phyloP scores from a whole-genome alignment of 2,329 filamentous ascomycete species.

The Pseudocercospora pini-densiflorae region DNA sequence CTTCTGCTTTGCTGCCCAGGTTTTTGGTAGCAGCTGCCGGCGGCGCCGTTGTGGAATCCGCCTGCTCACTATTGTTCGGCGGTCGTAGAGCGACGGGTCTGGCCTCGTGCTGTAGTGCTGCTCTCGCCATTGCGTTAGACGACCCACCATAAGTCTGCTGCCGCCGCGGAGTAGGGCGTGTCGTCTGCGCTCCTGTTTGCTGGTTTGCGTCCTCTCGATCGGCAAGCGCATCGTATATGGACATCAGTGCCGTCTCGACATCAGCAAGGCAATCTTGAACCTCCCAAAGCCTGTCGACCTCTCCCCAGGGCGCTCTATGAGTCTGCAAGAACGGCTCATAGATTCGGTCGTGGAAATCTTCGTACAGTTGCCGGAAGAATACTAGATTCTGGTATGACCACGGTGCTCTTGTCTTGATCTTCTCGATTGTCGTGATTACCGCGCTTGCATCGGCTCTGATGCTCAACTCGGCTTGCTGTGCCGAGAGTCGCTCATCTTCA shows the following conservation, averaged over 20 bases:
- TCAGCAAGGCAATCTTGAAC: constrained; percentile 3
- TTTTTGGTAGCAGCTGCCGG: background rate
- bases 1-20: background rate
- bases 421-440: background rate
- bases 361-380: background rate
- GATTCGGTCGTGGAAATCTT: background rate
- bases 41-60: background rate
- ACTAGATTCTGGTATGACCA: background rate
- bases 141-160: background rate
- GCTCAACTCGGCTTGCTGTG: constrained; percentile 3
- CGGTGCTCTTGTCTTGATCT: background rate
- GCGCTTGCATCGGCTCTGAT: constrained; percentile 7
- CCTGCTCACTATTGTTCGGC: background rate
- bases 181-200: background rate
- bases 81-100: background rate
- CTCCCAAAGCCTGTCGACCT: constrained; percentile 4
- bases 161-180: background rate
- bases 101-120: background rate
- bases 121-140: background rate
- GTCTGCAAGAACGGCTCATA: constrained; percentile 1
- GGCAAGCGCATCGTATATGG: background rate
- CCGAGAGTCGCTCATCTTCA: background rate
- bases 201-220: background rate
- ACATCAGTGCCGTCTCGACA: background rate
- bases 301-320: background rate